These are phyloP conservation scores for Ramularia endophylla DNA, from an alignment of 2,329 filamentous ascomycete species.

Conservation along the genomic window DNA sequence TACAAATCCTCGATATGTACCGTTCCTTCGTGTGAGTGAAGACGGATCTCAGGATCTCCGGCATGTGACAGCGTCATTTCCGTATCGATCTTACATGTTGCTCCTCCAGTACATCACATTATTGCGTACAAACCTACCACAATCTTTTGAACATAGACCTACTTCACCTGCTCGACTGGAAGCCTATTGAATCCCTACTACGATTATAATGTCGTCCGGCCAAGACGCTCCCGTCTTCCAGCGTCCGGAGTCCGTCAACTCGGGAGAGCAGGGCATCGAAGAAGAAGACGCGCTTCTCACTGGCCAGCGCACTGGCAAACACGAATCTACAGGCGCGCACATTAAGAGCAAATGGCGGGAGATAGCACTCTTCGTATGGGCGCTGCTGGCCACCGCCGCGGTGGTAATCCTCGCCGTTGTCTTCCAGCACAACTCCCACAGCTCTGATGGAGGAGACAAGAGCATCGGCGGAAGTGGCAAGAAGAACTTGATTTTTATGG, in stretches of 20 bases:
- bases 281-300: conserved; percentile 56
- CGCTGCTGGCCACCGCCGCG: conserved; percentile 68
- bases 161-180: background rate
- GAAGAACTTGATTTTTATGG: conserved; percentile 97
- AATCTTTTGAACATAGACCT: too few relatives aligned
- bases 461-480: conserved; percentile 49
- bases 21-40: too few relatives aligned
- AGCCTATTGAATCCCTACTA: background rate
- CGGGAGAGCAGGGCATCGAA: conserved; percentile 51
- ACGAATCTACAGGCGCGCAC: conserved; percentile 38
- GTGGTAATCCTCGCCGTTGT: conserved; percentile 77
- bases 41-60: too few relatives aligned
- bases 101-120: too few relatives aligned
- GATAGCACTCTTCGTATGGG: conserved; percentile 73
- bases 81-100: too few relatives aligned
- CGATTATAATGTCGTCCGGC: conserved; percentile 29
- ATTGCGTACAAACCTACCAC: too few relatives aligned
- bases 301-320: conserved; percentile 39
- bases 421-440: conserved; percentile 54
- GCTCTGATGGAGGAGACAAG: conserved; percentile 17
- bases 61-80: too few relatives aligned
- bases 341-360: conserved; percentile 59
- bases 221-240: conserved; percentile 50
- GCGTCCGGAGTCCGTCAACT: conserved; percentile 52
- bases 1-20: too few relatives aligned